A percentile compares a stretch with the other conserved stretches of the same genome.
These are phyloP conservation scores for Bipolaris zeicola DNA, from an alignment of 2,329 filamentous ascomycete species.

Conservation along the genomic window DNA sequence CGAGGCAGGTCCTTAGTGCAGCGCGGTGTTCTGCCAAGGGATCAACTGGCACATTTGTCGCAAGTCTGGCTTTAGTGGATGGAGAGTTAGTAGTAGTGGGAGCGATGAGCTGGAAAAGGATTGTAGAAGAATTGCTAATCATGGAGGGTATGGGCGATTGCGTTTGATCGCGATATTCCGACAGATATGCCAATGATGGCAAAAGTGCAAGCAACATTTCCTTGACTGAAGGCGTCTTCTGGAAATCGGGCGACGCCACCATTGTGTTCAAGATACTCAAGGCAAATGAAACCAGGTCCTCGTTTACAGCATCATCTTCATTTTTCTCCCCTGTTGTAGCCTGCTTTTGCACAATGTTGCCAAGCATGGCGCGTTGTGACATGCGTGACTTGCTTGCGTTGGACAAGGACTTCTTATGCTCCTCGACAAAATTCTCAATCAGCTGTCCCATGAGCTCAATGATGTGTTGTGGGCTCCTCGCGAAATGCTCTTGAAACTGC, in stretches of 20 bases:
- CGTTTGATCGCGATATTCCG: conserved; percentile 9
- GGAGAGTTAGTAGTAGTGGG: conserved; percentile 58
- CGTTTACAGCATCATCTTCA: conserved; percentile 17
- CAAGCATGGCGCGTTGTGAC: conserved; percentile 35
- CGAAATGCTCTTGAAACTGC: conserved; percentile 65
- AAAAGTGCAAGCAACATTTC: conserved; percentile 15
- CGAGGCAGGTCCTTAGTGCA: conserved; percentile 28
- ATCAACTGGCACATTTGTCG: conserved; percentile 42
- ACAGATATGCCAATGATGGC: conserved; percentile 32
- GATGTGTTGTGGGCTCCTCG: conserved; percentile 67
- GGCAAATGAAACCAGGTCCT: conserved; percentile 49
- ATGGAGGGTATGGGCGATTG: conserved; percentile 20
- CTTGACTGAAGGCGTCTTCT: conserved; percentile 33
- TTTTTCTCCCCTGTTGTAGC: not conserved
- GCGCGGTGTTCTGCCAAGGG: conserved; percentile 56
- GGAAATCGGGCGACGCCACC: conserved; percentile 42
- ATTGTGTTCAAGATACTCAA: conserved; percentile 50
- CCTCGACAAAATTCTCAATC: conserved; percentile 53
- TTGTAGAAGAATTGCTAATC: conserved; percentile 33
- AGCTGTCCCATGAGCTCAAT: conserved; percentile 68
- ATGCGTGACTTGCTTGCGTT: conserved; percentile 17
- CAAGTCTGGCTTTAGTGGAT: conserved; percentile 23
- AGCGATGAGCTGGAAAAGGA: conserved; percentile 58
- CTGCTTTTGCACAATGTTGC: conserved; percentile 31
- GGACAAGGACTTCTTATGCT: conserved; percentile 54